A percentile compares a stretch with the other conserved stretches of the same genome.
Conservation (phyloP, 805 yeast genomes). For the Tetrapisispora taiwanensis region DNA sequence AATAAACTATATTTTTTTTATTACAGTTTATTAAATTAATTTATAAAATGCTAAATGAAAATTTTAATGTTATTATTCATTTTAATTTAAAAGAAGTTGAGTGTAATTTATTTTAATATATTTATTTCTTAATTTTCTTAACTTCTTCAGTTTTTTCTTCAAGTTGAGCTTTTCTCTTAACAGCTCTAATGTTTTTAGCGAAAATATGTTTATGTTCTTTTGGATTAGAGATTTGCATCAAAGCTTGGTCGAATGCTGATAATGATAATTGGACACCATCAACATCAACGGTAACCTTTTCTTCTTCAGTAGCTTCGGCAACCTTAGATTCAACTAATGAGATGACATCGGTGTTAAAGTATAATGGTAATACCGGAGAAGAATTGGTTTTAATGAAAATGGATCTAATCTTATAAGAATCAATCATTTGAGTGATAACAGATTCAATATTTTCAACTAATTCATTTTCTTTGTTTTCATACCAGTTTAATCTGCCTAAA, state of each 20-base stretch:
- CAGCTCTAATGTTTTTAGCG: conserved; percentile 43
- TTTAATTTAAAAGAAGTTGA: neutral
- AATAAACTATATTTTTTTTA: neutral
- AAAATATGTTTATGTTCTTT: conserved; percentile 53
- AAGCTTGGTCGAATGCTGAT: conserved; percentile 60
- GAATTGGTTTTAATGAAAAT: conserved; percentile 53
- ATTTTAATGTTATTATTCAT: neutral
- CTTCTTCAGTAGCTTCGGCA: conserved; percentile 16
- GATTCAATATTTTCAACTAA: conserved; percentile 52
- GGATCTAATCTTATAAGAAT: conserved; percentile 39
- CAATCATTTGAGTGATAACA: conserved; percentile 40
- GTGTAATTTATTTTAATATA: neutral
- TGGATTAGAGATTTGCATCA: conserved; percentile 76
- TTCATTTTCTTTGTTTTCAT: conserved; percentile 32
- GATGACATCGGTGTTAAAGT: conserved; percentile 44
- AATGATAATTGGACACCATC: conserved; percentile 37
- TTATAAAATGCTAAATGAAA: conserved; percentile 2
- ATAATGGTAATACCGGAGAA: conserved; percentile 83
- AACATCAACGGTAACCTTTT: conserved; percentile 18
- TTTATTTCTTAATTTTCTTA: conserved; percentile 19
- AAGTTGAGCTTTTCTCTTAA: conserved; percentile 21
- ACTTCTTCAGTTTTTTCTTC: conserved; percentile 3
- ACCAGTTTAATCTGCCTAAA: conserved; percentile 46
- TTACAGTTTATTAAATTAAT: neutral
- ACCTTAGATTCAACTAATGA: conserved; percentile 30